Base-by-base conservation (phyloP, 2,329 filamentous ascomycete genomes). In the Arthrobotrys sphaeroides region DNA sequence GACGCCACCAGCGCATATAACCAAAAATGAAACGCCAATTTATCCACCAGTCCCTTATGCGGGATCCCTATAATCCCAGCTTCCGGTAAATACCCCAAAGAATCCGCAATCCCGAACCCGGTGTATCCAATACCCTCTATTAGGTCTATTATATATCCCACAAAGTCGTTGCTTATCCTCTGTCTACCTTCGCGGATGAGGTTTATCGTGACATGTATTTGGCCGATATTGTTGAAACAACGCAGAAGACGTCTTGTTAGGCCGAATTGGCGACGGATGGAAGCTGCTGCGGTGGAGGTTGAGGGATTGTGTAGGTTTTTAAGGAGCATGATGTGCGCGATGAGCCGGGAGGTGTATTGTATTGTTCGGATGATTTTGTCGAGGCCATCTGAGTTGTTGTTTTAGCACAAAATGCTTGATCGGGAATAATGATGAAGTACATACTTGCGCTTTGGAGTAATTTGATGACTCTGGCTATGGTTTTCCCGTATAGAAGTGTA, bases 331-430 rank as follows among this genome's bases (percentile, higher is more conserved):
- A 69, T 66, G n/a, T 76, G 73, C 5, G 73, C 64, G 12, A 70
- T 4, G 5, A 76, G 47, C 12, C 73, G 65, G 31, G 73, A 49
- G 5, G 60, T 70, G 20, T 69, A 76, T 49, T 76, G 73, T 4
- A 76, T 70, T 43, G 73, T 76, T 13, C 73, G 73, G 31, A 76
- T 60, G 18, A 76, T 62, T 40, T 76, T 76, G 45, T 76, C 73
- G 18, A 76, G 59, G 24, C 73, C 73, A 26, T 70, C 73, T 76
- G 31, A 18, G 0, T 16, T 9, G 18, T 16, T 24, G 6, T 9
- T n/a, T 47, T 59, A 42, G 51, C 4, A 43, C 51, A 16, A 5
- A 16, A 40, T 16, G 36, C 12, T n/a, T 40, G 36, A 2, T 2
- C 36, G 16, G 1, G 1, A 43, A 31, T n/a, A 10, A 18, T 40